Evolutionary conservation across 495 filamentous ascomycete species (phyloP).

Genomic region (Recurvomyces mirabilis): DNA sequence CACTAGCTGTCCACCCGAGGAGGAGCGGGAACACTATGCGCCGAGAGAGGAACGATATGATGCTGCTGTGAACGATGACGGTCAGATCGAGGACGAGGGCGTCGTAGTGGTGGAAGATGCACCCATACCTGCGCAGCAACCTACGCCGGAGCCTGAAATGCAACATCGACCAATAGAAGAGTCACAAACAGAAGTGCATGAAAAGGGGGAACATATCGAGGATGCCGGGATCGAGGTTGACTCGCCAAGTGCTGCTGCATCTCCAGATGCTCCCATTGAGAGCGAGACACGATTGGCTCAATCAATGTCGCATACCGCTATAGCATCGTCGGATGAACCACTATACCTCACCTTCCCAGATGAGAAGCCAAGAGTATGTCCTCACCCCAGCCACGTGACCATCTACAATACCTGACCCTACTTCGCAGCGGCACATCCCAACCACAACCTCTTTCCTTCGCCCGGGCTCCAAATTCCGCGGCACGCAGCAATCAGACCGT

Average conservation of each 20-base stretch:
- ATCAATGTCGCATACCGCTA: constrained; percentile 2
- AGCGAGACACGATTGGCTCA: constrained; percentile 12
- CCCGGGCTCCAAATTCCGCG: constrained; percentile 76
- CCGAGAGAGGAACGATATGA: constrained; percentile 6
- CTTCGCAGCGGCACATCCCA: constrained; percentile 15
- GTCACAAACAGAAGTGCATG: not conserved
- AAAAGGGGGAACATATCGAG: constrained; percentile 20
- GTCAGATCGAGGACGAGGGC: too few species aligned
- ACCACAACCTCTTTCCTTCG: constrained; percentile 73
- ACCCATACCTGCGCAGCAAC: constrained; percentile 1
- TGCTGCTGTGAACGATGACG: too few species aligned
- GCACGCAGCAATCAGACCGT: constrained; percentile 82
- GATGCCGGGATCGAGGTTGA: constrained; percentile 26
- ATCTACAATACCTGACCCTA: not conserved
- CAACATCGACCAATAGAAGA: not conserved
- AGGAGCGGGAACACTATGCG: constrained; percentile 19
- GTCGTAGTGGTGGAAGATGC: constrained; percentile 10
- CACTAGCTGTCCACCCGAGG: constrained; percentile 49
- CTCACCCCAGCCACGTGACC: not conserved
- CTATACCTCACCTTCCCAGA: constrained; percentile 10
- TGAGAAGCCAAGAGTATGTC: constrained; percentile 7
- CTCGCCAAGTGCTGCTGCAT: constrained; percentile 25
- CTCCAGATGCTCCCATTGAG: constrained; percentile 21
- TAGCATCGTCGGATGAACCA: constrained; percentile 3
- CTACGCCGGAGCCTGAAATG: constrained; percentile 9